Evolutionary conservation across 2,329 filamentous ascomycete genomes (phyloP), one percentile per base, ranked within the genome.

Genomic region (Lasiodiplodia sp.): DNA sequence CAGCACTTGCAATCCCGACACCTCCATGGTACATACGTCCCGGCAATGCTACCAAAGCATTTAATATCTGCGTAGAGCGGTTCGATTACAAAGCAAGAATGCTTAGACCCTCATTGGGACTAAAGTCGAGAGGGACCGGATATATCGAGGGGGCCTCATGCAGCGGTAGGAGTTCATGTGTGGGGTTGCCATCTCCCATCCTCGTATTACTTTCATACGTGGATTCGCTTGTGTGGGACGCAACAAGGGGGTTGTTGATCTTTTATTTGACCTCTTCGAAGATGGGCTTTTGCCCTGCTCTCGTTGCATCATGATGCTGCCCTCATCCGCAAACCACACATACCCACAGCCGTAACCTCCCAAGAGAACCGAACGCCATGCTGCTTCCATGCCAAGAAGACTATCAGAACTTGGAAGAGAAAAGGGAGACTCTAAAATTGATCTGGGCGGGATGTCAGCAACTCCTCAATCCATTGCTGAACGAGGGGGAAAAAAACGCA

Each of bases 401-500:
- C 47, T n/a, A 55, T 53, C 23, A 31, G 52, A 65, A 55, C 47
- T 34, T 62, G 40, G 58, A 62, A 31, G 62, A 23, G 31, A 40
- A 37, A 65, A 18, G 28, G 28, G n/a, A 16, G 18, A 31, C 56
- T 44, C 34, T 65, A 65, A 31, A 65, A 65, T 53, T 65, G 62
- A 31, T 65, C 62, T 65, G 49, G 23, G 16, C n/a, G 14, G 11
- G 4, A 18, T 4, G n/a, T 40, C 14, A 55, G 38, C 37, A 28
- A 28, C 18, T 2, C 5, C 21, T 1, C 11, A 16, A 21, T 21
- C 14, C 49, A 21, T 16, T 6, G 11, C 2, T 31, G 2, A 18
- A 11, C 21, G 8, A 52, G 16, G 8, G n/a, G 23, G 2, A 23
- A 0, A 34, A 16, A 31, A 62, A 77, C 84, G 79, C 83, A 86